Percentiles rank a stretch among this genome's conserved stretches.
Evolutionary conservation across 306 rosid genomes (phyloP).

Genomic region (Oemleria cerasiformis): DNA sequence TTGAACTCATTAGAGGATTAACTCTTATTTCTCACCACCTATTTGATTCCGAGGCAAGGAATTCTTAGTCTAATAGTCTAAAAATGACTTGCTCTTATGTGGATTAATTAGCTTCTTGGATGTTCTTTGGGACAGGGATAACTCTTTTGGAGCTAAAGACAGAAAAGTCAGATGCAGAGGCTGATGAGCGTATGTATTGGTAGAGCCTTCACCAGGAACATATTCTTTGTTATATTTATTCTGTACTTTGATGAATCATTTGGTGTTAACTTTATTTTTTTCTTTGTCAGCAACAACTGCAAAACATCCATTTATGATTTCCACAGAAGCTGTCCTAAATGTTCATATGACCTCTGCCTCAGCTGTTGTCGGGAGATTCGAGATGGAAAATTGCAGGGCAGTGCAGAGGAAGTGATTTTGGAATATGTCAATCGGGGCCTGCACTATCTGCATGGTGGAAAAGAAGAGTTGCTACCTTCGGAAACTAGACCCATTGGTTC

Average conservation of each 20-base stretch:
- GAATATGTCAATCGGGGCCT: slow-evolving; percentile 35
- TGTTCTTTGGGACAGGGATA: slow-evolving; percentile 28
- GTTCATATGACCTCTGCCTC: slow-evolving; percentile 77
- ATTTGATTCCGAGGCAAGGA: background rate
- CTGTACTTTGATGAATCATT: background rate
- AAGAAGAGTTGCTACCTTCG: background rate
- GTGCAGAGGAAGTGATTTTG: slow-evolving; percentile 36
- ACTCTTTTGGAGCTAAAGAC: slow-evolving; percentile 26
- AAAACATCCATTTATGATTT: slow-evolving; percentile 75
- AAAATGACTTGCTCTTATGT: background rate
- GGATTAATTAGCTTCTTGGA: slow-evolving; percentile 4
- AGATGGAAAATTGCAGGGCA: slow-evolving; percentile 50
- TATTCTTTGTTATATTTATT: background rate
- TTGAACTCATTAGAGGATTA: background rate
- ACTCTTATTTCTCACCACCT: background rate
- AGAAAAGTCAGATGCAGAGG: slow-evolving; percentile 15
- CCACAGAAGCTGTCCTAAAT: slow-evolving; percentile 70
- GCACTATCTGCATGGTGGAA: slow-evolving; percentile 51
- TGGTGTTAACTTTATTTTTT: slow-evolving; percentile 8
- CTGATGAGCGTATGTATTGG: slow-evolving; percentile 67
- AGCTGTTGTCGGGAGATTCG: slow-evolving; percentile 74
- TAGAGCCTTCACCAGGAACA: slow-evolving; percentile 20
- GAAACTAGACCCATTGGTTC: slow-evolving; percentile 9
- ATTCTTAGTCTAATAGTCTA: background rate
- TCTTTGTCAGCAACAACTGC: slow-evolving; percentile 65